Evolutionary conservation across 73 alveolate species (phyloP).

Genomic region (Tetrahymena malaccensis): DNA sequence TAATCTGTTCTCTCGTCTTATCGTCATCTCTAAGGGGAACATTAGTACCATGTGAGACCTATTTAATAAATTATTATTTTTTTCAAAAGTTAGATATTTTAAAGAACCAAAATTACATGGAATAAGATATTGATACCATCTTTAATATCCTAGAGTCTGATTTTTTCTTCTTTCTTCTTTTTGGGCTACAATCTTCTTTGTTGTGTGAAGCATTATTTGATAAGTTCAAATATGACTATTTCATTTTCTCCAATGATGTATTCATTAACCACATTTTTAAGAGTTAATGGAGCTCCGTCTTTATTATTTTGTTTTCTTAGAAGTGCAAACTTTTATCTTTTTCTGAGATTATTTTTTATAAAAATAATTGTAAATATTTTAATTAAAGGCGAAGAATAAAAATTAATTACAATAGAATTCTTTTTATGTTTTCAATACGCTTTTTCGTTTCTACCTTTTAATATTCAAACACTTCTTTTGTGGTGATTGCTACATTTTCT

Average conservation of each 20-base stretch:
- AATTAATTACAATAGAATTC: not conserved
- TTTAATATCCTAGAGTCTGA: conserved; percentile 5
- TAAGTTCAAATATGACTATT: conserved; percentile 29
- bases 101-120: not conserved
- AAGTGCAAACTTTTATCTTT: not conserved
- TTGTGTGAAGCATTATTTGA: conserved; percentile 39
- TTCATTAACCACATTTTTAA: conserved; percentile 44
- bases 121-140: conserved; percentile 5
- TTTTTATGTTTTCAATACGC: not conserved
- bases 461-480: not conserved
- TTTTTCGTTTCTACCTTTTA: not conserved
- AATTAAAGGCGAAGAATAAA: not conserved
- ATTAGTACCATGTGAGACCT: conserved; percentile 21
- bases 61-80: not conserved
- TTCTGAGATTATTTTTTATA: not conserved
- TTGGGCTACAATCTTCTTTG: conserved; percentile 45
- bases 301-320: not conserved
- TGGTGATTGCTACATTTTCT: not conserved
- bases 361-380: not conserved
- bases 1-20: not conserved
- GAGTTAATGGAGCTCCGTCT: conserved; percentile 28
- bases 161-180: conserved; percentile 33
- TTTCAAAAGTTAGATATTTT: too few relatives aligned
- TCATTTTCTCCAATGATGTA: conserved; percentile 38
- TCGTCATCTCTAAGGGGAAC: conserved; percentile 29